Base-by-base conservation (phyloP, 805 yeast species). In the Ogataea minuta region DNA sequence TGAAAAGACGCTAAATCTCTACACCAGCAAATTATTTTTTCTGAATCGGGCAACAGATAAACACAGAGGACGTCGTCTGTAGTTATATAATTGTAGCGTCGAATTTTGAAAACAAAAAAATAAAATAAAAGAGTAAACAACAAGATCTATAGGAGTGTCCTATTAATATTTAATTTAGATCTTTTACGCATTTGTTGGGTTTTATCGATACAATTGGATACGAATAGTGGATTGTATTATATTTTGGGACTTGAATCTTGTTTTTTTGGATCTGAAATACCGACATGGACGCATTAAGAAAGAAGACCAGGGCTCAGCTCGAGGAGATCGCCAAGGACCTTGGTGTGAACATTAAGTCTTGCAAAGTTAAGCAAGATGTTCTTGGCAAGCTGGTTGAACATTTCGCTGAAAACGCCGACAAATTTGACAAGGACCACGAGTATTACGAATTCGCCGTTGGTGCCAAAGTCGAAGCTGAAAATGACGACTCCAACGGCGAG, bases 401-500 rank as follows among this genome's bases (percentile, higher is more conserved):
- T 34, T 48, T 62, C 10, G 23, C 42, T 9, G 53, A 48, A 13
- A 47, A 61, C 46, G 42, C 46, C 10, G 44, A 43, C 15, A 44
- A 46, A 26, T 53, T 49, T 29, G 51, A 48, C 16, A 46, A 52
- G 23, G 45, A 38, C 36, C 52, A 57, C 17, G 54, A 56, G 35
- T 62, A 52, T 31, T 57, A 57, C 39, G 58, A 56, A 12, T 43
- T 46, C n/a, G 61, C 56, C 7, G 44, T 41, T 12, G 41, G 46
- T 14, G 13, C 14, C 31, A 43, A 43, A 15, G 24, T 23, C 9
- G 29, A 35, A 20, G 39, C 20, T 6, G 45, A 31, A 24, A 44
- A 28, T 6, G 41, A 40, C 21, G 37, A 19, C 15, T 36, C 31
- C 23, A 52, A 40, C 8, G 53, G 39, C 48, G 89, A 77, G 33